Base-by-base conservation (phyloP, 192 early-diverging fungal genomes). In the Podila clonocystis region DNA sequence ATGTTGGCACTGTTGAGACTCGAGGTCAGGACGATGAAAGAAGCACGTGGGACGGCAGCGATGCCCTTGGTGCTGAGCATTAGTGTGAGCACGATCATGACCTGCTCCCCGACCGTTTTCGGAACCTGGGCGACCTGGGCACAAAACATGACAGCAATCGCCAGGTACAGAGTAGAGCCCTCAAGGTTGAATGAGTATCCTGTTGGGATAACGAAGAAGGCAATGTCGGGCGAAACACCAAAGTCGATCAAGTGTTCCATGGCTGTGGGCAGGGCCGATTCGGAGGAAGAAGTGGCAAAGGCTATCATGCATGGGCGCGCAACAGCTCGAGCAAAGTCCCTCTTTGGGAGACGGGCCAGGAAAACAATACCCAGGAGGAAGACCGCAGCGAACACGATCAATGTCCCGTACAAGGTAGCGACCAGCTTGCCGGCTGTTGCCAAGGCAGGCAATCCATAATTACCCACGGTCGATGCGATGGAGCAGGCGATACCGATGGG, bases 121-220 rank as follows among this genome's bases (percentile, higher is more conserved):
- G 82, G 34, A 12, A 90, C 70, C 31, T 85, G 84, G 17, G 67
- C 78, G 30, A 83, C 87, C 65, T 94, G 93, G 15, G 92, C 92
- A 65, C 84, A 85, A 70, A 94, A 94, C 55, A 93, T 72, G 13
- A 83, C 63, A 1, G 92, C 93, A 7, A 89, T 49, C 9, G 87
- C 80, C 52, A 93, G 85, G 71, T 93, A 92, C 50, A 94, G 68
- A 19, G 92, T 91, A 7, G 91, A 91, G 5, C 93, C 93, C 63
- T 92, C 91, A 34, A 94, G 71, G 74, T 94, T 94, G 75, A 94
- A 94, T 8, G 89, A 89, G 79, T 94, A 94, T 11, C 93, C 93
- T 48, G 87, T 83, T 3, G 89, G 87, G 48, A 93, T 83, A 22
- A 92, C 89, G 77, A 92, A 93, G 4, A 84, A 88, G 11, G 85